Evolutionary conservation across 73 alveolate genomes (phyloP).

Genomic region (Paramecium caudatum): DNA sequence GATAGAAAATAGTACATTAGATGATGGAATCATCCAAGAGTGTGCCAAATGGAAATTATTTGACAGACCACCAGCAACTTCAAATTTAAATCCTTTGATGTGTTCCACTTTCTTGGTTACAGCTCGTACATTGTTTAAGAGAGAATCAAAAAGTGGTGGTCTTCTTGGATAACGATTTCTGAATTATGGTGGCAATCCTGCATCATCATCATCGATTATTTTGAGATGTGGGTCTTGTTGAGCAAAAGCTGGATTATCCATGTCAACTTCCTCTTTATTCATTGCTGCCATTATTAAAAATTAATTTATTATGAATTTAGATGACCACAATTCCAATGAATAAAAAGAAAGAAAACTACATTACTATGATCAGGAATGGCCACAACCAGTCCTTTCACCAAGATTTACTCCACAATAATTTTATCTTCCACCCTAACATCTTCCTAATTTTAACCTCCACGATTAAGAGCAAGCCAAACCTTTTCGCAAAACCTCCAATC

Average conservation of each 20-base stretch:
- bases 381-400: slow-evolving; percentile 21
- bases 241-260: slow-evolving; percentile 77
- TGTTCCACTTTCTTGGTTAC: slow-evolving; percentile 76
- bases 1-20: not conserved
- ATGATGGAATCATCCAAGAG: slow-evolving; percentile 74
- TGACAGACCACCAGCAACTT: slow-evolving; percentile 69
- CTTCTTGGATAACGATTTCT: slow-evolving; percentile 70
- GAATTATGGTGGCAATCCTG: not conserved
- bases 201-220: slow-evolving; percentile 72
- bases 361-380: slow-evolving; percentile 52
- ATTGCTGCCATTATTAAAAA: slow-evolving; percentile 61
- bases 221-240: slow-evolving; percentile 73
- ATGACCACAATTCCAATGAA: slow-evolving; percentile 58
- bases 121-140: slow-evolving; percentile 70
- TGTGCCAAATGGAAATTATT: slow-evolving; percentile 71
- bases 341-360: slow-evolving; percentile 13
- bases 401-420: slow-evolving; percentile 47
- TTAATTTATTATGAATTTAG: slow-evolving; percentile 53
- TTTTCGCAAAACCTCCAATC: not conserved
- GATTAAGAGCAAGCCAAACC: slow-evolving; percentile 25
- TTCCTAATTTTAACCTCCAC: not conserved
- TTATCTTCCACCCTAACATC: slow-evolving; percentile 16
- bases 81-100: slow-evolving; percentile 76
- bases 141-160: slow-evolving; percentile 75
- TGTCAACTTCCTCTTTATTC: slow-evolving; percentile 71